These are phyloP conservation scores for Pleurotus cornucopiae DNA, from an alignment of 768 basidiomycete genomes.

Conservation along the genomic window DNA sequence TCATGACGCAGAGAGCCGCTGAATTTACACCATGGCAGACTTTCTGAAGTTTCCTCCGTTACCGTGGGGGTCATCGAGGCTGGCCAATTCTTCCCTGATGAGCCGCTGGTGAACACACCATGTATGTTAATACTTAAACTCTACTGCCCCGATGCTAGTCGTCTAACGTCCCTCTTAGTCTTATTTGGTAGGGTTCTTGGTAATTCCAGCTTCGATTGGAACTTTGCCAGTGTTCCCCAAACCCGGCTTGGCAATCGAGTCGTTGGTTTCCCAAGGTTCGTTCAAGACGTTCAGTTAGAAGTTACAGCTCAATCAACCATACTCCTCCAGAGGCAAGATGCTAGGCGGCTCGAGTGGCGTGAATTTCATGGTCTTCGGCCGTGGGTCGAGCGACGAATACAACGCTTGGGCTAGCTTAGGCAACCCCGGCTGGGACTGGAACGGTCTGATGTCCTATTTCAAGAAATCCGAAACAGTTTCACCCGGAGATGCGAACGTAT, in stretches of 20 bases:
- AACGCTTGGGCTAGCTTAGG: constrained; percentile 12
- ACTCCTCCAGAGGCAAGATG: constrained; percentile 13
- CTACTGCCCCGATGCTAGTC: too few species aligned
- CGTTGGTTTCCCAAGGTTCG: too few species aligned
- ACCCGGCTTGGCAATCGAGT: background rate
- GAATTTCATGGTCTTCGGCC: constrained; percentile 13
- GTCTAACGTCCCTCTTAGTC: too few species aligned
- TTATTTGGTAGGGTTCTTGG: too few species aligned
- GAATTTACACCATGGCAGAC: too few species aligned
- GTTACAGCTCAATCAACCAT: background rate
- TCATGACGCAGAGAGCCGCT: too few species aligned
- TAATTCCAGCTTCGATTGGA: background rate
- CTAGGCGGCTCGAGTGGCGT: constrained; percentile 17
- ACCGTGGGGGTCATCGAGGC: too few species aligned
- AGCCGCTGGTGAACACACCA: too few species aligned
- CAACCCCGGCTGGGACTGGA: constrained; percentile 10
- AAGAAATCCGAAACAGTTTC: constrained; percentile 8
- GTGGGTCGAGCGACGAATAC: constrained; percentile 13
- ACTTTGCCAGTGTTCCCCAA: background rate
- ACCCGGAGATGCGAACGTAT: background rate
- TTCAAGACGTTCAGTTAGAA: too few species aligned
- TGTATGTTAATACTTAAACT: too few species aligned
- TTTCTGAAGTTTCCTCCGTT: too few species aligned
- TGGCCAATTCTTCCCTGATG: too few species aligned
- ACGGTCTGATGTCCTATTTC: constrained; percentile 4